Percentiles rank a stretch among this genome's conserved stretches.
These are phyloP conservation scores for Melastoma malabathricum DNA, from an alignment of 345 rosid species.

Conservation along the genomic window DNA sequence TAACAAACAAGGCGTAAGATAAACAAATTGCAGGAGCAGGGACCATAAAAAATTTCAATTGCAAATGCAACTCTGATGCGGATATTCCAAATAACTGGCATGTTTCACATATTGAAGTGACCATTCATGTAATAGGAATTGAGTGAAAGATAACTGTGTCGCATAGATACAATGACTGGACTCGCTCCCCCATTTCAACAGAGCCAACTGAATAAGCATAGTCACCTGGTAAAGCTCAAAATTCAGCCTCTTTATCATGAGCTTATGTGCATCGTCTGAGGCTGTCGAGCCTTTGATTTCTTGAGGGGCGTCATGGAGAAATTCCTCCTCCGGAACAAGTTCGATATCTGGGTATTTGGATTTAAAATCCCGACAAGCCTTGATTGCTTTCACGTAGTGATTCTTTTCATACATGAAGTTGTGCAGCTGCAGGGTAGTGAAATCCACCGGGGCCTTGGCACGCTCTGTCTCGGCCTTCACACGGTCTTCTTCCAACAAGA, in stretches of 20 bases:
- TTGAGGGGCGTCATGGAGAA: conserved; percentile 56
- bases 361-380: conserved; percentile 68
- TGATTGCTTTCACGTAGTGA: conserved; percentile 72
- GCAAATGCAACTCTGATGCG: too few relatives aligned
- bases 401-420: conserved; percentile 91
- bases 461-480: conserved; percentile 58
- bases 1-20: too few relatives aligned
- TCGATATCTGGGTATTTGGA: conserved; percentile 74
- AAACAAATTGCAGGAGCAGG: too few relatives aligned
- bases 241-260: conserved; percentile 82
- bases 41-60: too few relatives aligned
- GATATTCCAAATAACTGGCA: too few relatives aligned
- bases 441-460: conserved; percentile 67
- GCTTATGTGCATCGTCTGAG: conserved; percentile 50
- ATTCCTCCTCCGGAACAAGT: conserved; percentile 73
- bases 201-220: background rate
- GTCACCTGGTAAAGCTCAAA: conserved; percentile 82
- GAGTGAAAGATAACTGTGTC: background rate
- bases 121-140: too few relatives aligned
- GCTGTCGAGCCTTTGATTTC: conserved; percentile 39
- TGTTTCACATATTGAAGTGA: too few relatives aligned
- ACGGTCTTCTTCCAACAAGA: conserved; percentile 64
- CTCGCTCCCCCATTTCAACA: background rate
- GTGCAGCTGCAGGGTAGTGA: conserved; percentile 67
- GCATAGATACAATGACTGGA: background rate